A percentile compares a stretch with the other conserved stretches of the same genome.
phyloP scores from a whole-genome alignment of 352 stramenopile genomes.

The Pythium graminicola region DNA sequence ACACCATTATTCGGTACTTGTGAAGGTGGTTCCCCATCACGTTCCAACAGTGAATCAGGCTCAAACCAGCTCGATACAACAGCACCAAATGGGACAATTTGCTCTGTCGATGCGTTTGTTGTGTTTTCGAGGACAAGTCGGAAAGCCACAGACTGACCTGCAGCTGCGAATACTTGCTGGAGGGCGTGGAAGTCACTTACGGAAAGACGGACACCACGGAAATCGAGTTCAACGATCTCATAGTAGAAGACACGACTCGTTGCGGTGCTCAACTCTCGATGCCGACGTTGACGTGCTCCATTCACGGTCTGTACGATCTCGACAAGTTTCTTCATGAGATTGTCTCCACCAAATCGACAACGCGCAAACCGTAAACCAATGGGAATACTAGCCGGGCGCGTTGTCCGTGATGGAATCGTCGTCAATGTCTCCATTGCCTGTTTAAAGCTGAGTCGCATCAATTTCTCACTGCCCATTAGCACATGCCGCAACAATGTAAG shows the following conservation, averaged over 20 bases:
- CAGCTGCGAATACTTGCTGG: neutral
- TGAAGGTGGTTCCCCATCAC: no score
- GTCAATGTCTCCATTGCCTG: slow-evolving; percentile 24
- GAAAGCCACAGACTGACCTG: neutral
- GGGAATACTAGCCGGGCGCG: slow-evolving; percentile 8
- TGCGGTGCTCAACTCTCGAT: slow-evolving; percentile 8
- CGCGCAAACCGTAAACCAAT: slow-evolving; percentile 30
- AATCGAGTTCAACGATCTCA: slow-evolving; percentile 9
- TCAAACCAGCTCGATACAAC: slow-evolving; percentile 29
- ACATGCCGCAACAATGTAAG: slow-evolving; percentile 24
- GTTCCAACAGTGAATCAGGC: no score
- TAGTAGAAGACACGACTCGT: slow-evolving; percentile 12
- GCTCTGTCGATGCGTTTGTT: neutral
- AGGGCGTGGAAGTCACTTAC: neutral
- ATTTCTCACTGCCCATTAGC: slow-evolving; percentile 20
- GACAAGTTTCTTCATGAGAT: neutral
- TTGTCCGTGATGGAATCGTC: slow-evolving; percentile 3
- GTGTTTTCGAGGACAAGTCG: slow-evolving; percentile 28
- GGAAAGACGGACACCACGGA: slow-evolving; percentile 2
- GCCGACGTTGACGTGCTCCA: neutral
- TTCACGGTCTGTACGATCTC: slow-evolving; percentile 3
- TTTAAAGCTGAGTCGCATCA: slow-evolving; percentile 27
- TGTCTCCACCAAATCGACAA: neutral
- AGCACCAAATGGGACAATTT: slow-evolving; percentile 18
- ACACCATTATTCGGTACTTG: no score